phyloP scores from a whole-genome alignment of 2,329 filamentous ascomycete genomes.

The Xylaria multiplex region DNA sequence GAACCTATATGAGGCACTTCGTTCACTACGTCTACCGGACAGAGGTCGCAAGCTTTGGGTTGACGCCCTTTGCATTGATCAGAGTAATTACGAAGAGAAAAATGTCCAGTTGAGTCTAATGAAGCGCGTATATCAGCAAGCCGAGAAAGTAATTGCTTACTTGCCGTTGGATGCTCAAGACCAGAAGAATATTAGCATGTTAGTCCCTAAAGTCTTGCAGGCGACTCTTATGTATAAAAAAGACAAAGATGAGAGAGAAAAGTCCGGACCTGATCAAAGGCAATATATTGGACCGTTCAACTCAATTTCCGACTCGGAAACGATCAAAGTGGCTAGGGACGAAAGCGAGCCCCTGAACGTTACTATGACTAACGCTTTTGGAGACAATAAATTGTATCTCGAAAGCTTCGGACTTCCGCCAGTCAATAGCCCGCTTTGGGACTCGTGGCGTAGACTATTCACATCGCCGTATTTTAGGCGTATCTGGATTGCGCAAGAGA shows the following conservation, averaged over 20 bases:
- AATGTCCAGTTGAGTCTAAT: conserved; percentile 24
- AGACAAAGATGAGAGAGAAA: not conserved
- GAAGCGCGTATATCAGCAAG: conserved; percentile 28
- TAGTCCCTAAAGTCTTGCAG: conserved; percentile 21
- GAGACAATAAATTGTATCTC: conserved; percentile 14
- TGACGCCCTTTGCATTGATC: conserved; percentile 31
- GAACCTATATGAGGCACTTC: conserved; percentile 24
- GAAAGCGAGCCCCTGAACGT: conserved; percentile 10
- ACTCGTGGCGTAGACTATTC: conserved; percentile 28
- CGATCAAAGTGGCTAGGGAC: conserved; percentile 3
- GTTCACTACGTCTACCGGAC: conserved; percentile 22
- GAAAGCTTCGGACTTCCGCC: conserved; percentile 29
- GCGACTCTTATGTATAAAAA: conserved; percentile 6
- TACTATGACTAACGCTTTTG: conserved; percentile 1
- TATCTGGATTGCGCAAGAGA: conserved; percentile 32
- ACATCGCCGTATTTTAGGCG: conserved; percentile 31
- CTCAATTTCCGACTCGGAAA: conserved; percentile 13
- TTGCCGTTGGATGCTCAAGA: conserved; percentile 11
- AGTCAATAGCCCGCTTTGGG: conserved; percentile 25
- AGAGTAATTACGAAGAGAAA: conserved; percentile 27
- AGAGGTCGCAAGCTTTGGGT: conserved; percentile 24
- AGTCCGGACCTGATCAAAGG: not conserved
- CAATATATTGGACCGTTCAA: conserved; percentile 15
- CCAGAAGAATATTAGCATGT: conserved; percentile 19
- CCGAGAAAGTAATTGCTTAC: conserved; percentile 28